phyloP scores from a whole-genome alignment of 2,329 filamentous ascomycete species.

The Microsporum canis region DNA sequence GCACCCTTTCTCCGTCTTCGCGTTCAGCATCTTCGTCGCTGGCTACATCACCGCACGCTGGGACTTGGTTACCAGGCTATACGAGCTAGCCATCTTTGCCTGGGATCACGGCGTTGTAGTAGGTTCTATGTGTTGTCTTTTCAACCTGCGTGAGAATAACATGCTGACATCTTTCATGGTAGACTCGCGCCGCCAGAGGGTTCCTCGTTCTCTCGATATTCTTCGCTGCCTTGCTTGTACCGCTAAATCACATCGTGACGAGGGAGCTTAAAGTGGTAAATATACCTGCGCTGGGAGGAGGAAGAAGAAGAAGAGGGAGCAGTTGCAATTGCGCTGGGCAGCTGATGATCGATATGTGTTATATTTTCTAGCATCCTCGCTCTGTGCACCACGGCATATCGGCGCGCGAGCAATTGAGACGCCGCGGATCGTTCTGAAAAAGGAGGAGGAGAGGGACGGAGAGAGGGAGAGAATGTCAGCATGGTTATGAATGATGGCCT shows the following conservation, averaged over 20 bases:
- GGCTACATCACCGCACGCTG: slow-evolving; percentile 99
- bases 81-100: slow-evolving; percentile 93
- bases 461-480: slow-evolving; percentile 38
- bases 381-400: slow-evolving; percentile 70
- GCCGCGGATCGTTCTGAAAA: slow-evolving; percentile 80
- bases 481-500: slow-evolving; percentile 65
- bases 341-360: slow-evolving; percentile 4
- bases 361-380: slow-evolving; percentile 59
- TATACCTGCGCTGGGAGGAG: slow-evolving; percentile 12
- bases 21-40: slow-evolving; percentile 96
- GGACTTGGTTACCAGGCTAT: slow-evolving; percentile 92
- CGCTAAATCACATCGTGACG: slow-evolving; percentile 69
- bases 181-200: slow-evolving; percentile 78
- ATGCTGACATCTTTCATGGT: not conserved
- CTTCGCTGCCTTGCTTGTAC: slow-evolving; percentile 74
- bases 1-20: slow-evolving; percentile 96
- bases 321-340: not conserved
- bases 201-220: slow-evolving; percentile 71
- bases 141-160: not conserved
- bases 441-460: slow-evolving; percentile 12
- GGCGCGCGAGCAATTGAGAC: slow-evolving; percentile 85
- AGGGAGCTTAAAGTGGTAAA: slow-evolving; percentile 70
- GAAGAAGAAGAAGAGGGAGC: not conserved
- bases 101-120: slow-evolving; percentile 98
- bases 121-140: slow-evolving; percentile 13